Conservation (phyloP, 129 eudicot species). For the Lonicera japonica region DNA sequence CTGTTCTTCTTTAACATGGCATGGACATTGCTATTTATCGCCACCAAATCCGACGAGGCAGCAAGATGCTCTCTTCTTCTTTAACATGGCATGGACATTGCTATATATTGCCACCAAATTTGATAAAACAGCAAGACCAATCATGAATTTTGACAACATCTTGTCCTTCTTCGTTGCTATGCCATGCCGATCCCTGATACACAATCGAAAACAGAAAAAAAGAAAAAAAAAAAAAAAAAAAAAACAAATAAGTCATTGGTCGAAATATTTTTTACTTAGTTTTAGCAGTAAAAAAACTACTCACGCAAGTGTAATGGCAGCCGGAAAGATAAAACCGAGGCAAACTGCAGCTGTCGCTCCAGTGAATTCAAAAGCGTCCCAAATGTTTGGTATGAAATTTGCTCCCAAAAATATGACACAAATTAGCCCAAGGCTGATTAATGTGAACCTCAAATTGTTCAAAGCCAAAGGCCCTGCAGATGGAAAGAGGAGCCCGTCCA, state of each 20-base stretch:
- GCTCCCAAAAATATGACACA: constrained; percentile 22
- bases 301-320: constrained; percentile 33
- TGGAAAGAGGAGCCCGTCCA: constrained; percentile 36
- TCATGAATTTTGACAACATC: constrained; percentile 17
- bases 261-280: too few species aligned
- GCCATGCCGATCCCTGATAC: constrained; percentile 25
- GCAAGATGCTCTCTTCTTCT: constrained; percentile 13
- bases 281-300: neutral
- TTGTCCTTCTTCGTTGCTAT: constrained; percentile 22
- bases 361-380: constrained; percentile 39
- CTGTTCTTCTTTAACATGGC: constrained; percentile 14
- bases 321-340: constrained; percentile 38
- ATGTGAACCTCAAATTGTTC: constrained; percentile 20
- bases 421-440: constrained; percentile 17
- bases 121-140: constrained; percentile 23
- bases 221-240: neutral
- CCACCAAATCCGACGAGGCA: constrained; percentile 17
- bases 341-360: constrained; percentile 36
- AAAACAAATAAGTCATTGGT: too few species aligned
- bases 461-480: constrained; percentile 16
- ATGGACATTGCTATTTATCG: constrained; percentile 19
- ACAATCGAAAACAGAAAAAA: neutral
- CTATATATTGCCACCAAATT: constrained; percentile 20
- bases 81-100: constrained; percentile 17
- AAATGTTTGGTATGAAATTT: constrained; percentile 27